Evolutionary conservation across 148 eudicot species (phyloP), one percentile per base, ranked within the genome.

Genomic region (Chenopodium berlandieri): DNA sequence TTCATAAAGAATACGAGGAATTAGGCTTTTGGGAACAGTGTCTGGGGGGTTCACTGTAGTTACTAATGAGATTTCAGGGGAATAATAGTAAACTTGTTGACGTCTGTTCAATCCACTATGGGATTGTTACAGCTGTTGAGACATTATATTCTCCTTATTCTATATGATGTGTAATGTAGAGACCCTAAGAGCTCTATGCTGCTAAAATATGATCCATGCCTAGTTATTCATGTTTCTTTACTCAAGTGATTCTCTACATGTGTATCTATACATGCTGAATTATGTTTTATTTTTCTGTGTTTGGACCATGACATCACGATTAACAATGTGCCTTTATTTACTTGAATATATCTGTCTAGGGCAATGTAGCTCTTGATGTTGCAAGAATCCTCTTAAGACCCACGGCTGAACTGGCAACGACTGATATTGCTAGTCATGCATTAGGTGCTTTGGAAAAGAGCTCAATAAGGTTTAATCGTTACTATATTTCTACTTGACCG

Each of bases 291-390:
- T 37, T 37, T 37, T 37, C 44, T 37, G 44, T 37, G 37, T 80
- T 67, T 69, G 76, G 52, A 67, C 20, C 27, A 7, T 66, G 56
- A 40, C 62, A 44, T 48, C n/a, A 27, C 22, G 22, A 19, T 48
- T 62, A 31, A 10, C 3, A 23, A 3, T 65, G 23, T 78, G 31
- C 30, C 47, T 62, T 71, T 67, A 62, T 16, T 75, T 68, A 4
- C 10, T 46, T 79, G 73, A 71, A 50, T 54, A 31, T 20, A 79
- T 4, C 76, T 20, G 83, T 82, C 76, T 83, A 95, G 99, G 99
- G 99, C 2, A 95, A 95, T 85, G 99, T 95, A 73, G 99, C 99
- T 83, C 98, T 95, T 88, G 98, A 95, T 88, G 94, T 89, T 78
- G 99, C 99, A 48, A 88, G 99, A 71, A 90, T 95, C 73, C 95